Evolutionary conservation across 495 filamentous ascomycete species (phyloP), one percentile per base, ranked within the genome.

Genomic region (Tuber umbilicatum): DNA sequence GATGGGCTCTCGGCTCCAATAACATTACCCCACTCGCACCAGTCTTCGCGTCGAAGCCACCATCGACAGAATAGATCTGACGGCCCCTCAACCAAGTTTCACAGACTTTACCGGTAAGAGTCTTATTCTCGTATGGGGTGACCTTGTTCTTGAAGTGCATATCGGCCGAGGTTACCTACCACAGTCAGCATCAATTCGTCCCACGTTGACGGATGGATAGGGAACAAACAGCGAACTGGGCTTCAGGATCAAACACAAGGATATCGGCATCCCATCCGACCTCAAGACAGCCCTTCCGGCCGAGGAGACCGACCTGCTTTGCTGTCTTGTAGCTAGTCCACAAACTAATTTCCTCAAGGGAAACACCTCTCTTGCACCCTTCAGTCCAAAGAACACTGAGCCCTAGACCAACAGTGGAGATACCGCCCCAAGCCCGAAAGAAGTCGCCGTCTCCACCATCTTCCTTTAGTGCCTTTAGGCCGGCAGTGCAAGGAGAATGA

Each of bases 71-170:
- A 83, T 91, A 97, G 41, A 98, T 87, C 82, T 87, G 91, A 76
- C 85, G 84, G 1, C 95, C 95, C 45, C 94, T 86, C 67, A 99
- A 81, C 93, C 93, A 98, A 14, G 95, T 97, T 86, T 97, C 93
- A 71, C 85, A 87, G 21, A 97, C 94, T 76, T 92, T 88, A 0
- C 95, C 95, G 73, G 86, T 88, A 82, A 99, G 89, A 9, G 83
- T 88, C 78, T 89, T 90, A 38, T 93, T 93, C 84, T 97, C 92
- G 86, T 97, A 99, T 3, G 95, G 95, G 38, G 89, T 92, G 85
- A 93, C 92, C 83, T 97, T 96, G 83, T 99, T 98, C 79, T 94
- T 89, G 88, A 97, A 99, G 60, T 95, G 87, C 94, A 99, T 97
- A 42, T 87, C 86, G 64, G 82, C 82, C 14, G 78, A 78, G 2